Percentiles rank a stretch among this genome's conserved stretches.
Evolutionary conservation across 2,329 filamentous ascomycete species (phyloP).

Genomic region (Chaetomiaceae sp.): DNA sequence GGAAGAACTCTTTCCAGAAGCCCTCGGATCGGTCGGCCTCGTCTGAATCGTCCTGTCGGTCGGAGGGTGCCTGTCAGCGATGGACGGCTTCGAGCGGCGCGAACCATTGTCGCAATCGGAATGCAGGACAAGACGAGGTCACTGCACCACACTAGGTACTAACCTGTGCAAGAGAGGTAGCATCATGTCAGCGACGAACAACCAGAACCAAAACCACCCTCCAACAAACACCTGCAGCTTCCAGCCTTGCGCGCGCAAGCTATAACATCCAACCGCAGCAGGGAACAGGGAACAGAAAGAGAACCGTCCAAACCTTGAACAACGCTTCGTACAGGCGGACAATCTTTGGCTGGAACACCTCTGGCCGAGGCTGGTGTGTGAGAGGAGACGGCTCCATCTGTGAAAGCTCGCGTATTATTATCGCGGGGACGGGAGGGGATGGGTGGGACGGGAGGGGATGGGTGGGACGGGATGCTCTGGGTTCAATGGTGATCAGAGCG

Average conservation of each 20-base stretch:
- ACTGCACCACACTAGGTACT: not conserved
- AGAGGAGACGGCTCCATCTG: conserved; percentile 85
- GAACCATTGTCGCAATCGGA: too few relatives aligned
- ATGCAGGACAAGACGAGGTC: not conserved
- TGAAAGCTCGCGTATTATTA: not conserved
- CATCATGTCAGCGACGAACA: conserved; percentile 6
- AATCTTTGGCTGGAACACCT: conserved; percentile 91
- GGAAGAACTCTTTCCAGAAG: conserved; percentile 95
- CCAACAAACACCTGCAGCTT: too few relatives aligned
- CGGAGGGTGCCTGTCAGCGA: not conserved
- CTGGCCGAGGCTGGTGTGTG: conserved; percentile 84
- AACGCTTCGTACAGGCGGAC: conserved; percentile 82
- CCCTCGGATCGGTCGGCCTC: conserved; percentile 74
- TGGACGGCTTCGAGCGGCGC: not conserved
- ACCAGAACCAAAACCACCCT: not conserved
- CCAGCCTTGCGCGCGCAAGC: too few relatives aligned
- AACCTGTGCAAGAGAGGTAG: conserved; percentile 1
- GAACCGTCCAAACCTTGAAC: conserved; percentile 57
- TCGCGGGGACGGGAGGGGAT: too few relatives aligned
- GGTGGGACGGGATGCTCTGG: too few relatives aligned
- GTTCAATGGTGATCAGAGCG: too few relatives aligned
- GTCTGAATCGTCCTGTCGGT: conserved; percentile 32
- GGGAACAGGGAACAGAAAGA: conserved; percentile 10
- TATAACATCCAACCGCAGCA: not conserved
- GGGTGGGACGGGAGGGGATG: too few relatives aligned